Conservation (phyloP, 768 basidiomycete species). For the Mycena epipterygia region DNA sequence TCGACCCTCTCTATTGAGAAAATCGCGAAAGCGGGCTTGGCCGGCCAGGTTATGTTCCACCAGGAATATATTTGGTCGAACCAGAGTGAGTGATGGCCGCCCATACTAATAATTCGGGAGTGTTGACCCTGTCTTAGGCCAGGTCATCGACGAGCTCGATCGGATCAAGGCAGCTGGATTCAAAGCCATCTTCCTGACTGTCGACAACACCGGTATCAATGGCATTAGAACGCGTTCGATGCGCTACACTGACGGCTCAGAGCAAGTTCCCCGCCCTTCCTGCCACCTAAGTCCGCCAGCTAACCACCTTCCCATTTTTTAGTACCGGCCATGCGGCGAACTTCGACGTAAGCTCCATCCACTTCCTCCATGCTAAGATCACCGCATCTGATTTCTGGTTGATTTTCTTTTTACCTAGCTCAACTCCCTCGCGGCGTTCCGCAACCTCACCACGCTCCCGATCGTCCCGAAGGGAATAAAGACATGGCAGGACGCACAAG, state of each 20-base stretch:
- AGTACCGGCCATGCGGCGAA: slow-evolving; percentile 42
- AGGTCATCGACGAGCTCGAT: slow-evolving; percentile 39
- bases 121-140: slow-evolving; percentile 18
- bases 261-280: slow-evolving; percentile 14
- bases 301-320: background rate
- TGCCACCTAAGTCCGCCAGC: background rate
- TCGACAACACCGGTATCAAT: slow-evolving; percentile 50
- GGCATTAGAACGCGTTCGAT: slow-evolving; percentile 42
- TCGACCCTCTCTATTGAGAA: slow-evolving; percentile 43
- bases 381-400: background rate
- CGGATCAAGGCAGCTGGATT: slow-evolving; percentile 45
- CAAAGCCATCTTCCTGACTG: slow-evolving; percentile 50
- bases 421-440: slow-evolving; percentile 36
- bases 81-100: slow-evolving; percentile 1
- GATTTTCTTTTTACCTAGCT: slow-evolving; percentile 7
- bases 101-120: background rate
- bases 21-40: slow-evolving; percentile 40
- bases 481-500: slow-evolving; percentile 47
- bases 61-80: slow-evolving; percentile 42
- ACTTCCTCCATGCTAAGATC: background rate
- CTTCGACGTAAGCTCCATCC: slow-evolving; percentile 38
- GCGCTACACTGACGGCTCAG: slow-evolving; percentile 31
- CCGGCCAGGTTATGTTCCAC: slow-evolving; percentile 44
- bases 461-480: slow-evolving; percentile 48
- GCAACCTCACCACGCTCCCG: slow-evolving; percentile 44